phyloP scores from a whole-genome alignment of 2,329 filamentous ascomycete species.

The Arthroderma sp. region DNA sequence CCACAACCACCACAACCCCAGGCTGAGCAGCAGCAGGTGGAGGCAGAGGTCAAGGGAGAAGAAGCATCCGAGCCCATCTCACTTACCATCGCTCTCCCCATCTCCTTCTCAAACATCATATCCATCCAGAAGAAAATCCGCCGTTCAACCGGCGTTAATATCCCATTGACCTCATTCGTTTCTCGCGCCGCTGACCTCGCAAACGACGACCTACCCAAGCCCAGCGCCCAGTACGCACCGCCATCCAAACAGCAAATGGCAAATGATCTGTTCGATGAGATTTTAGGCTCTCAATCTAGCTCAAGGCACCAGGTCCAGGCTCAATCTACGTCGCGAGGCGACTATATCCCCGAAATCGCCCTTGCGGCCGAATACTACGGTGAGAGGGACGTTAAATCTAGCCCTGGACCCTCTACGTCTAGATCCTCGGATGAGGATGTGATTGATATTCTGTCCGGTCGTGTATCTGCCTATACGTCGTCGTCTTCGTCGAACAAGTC shows the following conservation, averaged over 20 bases:
- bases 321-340: slow-evolving; percentile 38
- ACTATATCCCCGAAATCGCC: slow-evolving; percentile 60
- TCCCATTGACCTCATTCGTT: slow-evolving; percentile 80
- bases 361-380: slow-evolving; percentile 28
- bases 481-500: slow-evolving; percentile 18
- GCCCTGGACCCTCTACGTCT: slow-evolving; percentile 18
- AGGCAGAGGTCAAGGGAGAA: slow-evolving; percentile 11
- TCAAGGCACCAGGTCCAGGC: not conserved
- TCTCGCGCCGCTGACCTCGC: slow-evolving; percentile 71
- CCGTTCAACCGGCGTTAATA: slow-evolving; percentile 59
- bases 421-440: slow-evolving; percentile 50
- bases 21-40: slow-evolving; percentile 16
- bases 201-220: slow-evolving; percentile 69
- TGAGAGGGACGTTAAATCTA: slow-evolving; percentile 7
- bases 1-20: slow-evolving; percentile 15
- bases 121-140: slow-evolving; percentile 71
- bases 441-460: slow-evolving; percentile 62
- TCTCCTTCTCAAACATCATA: slow-evolving; percentile 67
- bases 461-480: slow-evolving; percentile 16
- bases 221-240: slow-evolving; percentile 34
- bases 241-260: slow-evolving; percentile 40
- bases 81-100: slow-evolving; percentile 50
- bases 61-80: slow-evolving; percentile 16
- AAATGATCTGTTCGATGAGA: slow-evolving; percentile 77
- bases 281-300: slow-evolving; percentile 53